A percentile compares a stretch with the other conserved stretches of the same genome.
phyloP scores from a whole-genome alignment of 1,284 basidiomycete genomes.

The Ceraceosorus guamensis region DNA sequence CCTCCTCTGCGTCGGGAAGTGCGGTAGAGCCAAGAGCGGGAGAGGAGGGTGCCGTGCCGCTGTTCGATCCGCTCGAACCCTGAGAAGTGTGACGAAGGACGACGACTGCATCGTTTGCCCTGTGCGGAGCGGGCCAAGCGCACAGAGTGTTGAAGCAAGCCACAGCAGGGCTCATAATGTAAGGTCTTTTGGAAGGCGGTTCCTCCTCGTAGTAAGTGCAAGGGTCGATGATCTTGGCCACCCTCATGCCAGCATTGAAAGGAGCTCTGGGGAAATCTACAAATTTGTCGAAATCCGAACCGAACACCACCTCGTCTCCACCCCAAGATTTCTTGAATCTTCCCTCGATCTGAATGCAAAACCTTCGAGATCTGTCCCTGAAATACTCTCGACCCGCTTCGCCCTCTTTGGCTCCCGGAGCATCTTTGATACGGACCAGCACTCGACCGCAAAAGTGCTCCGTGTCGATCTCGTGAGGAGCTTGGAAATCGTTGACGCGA shows the following conservation, averaged over 20 bases:
- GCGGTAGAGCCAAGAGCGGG: too few species aligned
- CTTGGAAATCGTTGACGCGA: constrained; percentile 45
- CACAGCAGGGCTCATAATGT: constrained; percentile 51
- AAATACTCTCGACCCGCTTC: constrained; percentile 44
- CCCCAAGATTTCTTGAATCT: constrained; percentile 47
- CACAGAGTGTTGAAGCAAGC: constrained; percentile 51
- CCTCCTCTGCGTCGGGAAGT: constrained; percentile 24
- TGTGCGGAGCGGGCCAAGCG: constrained; percentile 48
- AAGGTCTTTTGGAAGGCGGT: constrained; percentile 49
- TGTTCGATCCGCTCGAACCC: constrained; percentile 6
- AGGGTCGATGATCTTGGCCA: constrained; percentile 45
- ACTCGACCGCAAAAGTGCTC: constrained; percentile 50
- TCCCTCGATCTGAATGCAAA: constrained; percentile 51
- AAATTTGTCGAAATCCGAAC: constrained; percentile 42
- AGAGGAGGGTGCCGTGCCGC: constrained; percentile 3
- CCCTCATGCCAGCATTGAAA: constrained; percentile 51
- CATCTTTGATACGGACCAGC: constrained; percentile 49
- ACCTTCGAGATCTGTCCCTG: constrained; percentile 46
- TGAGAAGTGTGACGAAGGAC: constrained; percentile 35
- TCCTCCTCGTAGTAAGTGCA: constrained; percentile 42
- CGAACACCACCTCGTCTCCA: constrained; percentile 41
- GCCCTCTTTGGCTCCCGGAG: constrained; percentile 40
- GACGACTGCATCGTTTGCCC: constrained; percentile 47
- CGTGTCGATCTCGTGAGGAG: constrained; percentile 50
- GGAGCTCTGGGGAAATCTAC: constrained; percentile 45